These are phyloP conservation scores for Zangia roseola DNA, from an alignment of 768 basidiomycete species.

Conservation along the genomic window DNA sequence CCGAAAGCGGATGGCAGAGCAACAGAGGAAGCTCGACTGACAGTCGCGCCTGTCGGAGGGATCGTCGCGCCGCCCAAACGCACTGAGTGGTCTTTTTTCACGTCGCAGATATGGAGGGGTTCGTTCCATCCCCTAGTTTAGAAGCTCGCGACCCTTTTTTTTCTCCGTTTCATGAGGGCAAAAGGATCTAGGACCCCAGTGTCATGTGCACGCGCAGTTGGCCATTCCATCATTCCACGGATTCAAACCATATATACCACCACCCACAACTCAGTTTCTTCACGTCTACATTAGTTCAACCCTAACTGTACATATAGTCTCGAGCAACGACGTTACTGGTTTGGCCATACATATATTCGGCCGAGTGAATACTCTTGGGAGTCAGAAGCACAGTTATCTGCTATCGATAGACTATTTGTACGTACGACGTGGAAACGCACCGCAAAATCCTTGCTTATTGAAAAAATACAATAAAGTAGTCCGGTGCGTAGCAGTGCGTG, in stretches of 20 bases:
- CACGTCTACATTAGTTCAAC: constrained; percentile 1
- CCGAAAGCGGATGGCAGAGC: constrained; percentile 32
- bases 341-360: constrained; percentile 1
- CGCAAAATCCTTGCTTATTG: neutral
- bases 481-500: neutral
- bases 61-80: constrained; percentile 4
- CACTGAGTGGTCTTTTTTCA: constrained; percentile 4
- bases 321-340: neutral
- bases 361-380: neutral
- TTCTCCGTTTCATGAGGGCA: neutral
- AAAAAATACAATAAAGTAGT: constrained; percentile 2
- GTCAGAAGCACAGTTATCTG: constrained; percentile 2
- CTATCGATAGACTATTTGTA: constrained; percentile 4
- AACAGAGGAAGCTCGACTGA: constrained; percentile 28
- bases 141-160: constrained; percentile 9
- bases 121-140: constrained; percentile 12
- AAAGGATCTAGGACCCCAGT: constrained; percentile 1
- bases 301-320: neutral
- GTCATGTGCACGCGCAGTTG: neutral
- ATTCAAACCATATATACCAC: constrained; percentile 8
- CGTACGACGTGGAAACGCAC: constrained; percentile 2
- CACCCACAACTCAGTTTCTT: constrained; percentile 4
- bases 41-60: constrained; percentile 10
- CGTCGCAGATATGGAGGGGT: constrained; percentile 5
- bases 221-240: constrained; percentile 5